Evolutionary conservation across 345 rosid species (phyloP).

Genomic region (Fremontodendron californicum): DNA sequence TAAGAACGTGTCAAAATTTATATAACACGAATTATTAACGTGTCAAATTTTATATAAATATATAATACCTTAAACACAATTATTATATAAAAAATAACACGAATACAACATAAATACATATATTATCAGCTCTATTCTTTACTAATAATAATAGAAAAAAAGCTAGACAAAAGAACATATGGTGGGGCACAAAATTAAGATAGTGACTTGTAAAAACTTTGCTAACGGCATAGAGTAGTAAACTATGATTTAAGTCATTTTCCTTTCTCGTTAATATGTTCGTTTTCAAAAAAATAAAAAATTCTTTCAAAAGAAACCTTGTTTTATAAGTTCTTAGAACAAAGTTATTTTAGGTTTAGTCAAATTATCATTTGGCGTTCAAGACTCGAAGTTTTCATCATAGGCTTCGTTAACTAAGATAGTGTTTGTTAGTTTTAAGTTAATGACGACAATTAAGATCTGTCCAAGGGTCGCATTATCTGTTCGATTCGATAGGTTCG

Average conservation of each 20-base stretch:
- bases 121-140: no score
- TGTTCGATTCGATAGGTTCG: no score
- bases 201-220: background rate
- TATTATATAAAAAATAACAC: no score
- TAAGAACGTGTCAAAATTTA: no score
- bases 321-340: background rate
- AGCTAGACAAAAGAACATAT: slow-evolving; percentile 14
- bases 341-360: background rate
- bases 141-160: background rate
- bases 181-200: slow-evolving; percentile 13
- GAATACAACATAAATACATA: no score
- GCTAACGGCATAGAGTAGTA: background rate
- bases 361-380: background rate
- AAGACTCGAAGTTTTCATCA: background rate
- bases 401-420: background rate
- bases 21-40: no score
- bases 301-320: background rate
- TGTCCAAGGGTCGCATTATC: no score
- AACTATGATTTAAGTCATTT: slow-evolving; percentile 1
- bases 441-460: background rate
- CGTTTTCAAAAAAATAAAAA: no score
- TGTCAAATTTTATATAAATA: no score
- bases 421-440: background rate
- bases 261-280: slow-evolving; percentile 7
- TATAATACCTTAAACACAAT: no score